Evolutionary conservation across 768 basidiomycete species (phyloP), one percentile per base, ranked within the genome.

Genomic region (Rhodosporidiobolus odoratus): DNA sequence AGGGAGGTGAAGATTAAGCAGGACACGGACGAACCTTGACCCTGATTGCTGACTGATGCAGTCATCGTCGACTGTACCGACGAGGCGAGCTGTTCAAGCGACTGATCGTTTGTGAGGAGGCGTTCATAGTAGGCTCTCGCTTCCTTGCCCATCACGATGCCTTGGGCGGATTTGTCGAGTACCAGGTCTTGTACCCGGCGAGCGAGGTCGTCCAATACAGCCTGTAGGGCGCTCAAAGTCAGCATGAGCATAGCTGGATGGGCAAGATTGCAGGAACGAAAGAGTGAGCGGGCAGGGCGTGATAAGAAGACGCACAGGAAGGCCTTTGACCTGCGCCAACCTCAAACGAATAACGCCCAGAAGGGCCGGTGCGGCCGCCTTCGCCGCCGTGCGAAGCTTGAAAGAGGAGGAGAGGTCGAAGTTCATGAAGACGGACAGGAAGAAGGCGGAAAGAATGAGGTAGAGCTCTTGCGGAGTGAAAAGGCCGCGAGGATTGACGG

Each of bases 381-480:
- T 48, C 40, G 64, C 68, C 30, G 58, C 58, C 9, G 32, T 34
- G 52, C 58, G 63, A 27, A 70, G 63, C 58, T 63, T 65, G 47
- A 63, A 54, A 0, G 21, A 32, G 38, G 27, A 38, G 2, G 64
- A 43, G 13, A 48, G 32, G 13, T 58, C 61, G 41, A 58, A 58
- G 47, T 58, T 50, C 58, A 68, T 54, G 54, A 53, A 56, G 30
- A 73, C 40, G 50, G 37, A 58, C 15, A 62, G 58, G 65, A 58
- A 66, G 38, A 57, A 66, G 32, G 56, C 66, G 47, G 43, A 59
- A 27, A 72, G 66, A 25, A 60, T 23, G 43, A 50, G 38, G 71
- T 72, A 68, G 41, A 72, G 59, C 38, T 72, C 62, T 4, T 61
- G 35, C 0, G 66, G 58, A 30, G 71, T 64, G 37, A 72, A 41